Percentiles rank a stretch among this genome's conserved stretches.
These are phyloP conservation scores for Fusarium sp. DNA, from an alignment of 2,329 filamentous ascomycete genomes.

Conservation along the genomic window DNA sequence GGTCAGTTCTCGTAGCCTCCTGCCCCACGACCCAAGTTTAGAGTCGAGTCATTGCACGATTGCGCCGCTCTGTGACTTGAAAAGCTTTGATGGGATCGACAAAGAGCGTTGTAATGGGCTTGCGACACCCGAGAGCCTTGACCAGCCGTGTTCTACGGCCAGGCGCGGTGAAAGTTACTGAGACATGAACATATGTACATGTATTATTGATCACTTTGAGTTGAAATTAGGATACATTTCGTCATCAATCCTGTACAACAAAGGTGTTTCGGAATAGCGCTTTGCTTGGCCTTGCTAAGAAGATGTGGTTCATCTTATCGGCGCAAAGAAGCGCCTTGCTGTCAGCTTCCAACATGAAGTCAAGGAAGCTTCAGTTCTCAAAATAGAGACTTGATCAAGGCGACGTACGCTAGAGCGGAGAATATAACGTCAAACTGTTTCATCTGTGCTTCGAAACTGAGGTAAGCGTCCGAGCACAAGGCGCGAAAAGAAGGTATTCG, in stretches of 20 bases:
- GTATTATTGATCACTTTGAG: background rate
- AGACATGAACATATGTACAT: background rate
- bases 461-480: slow-evolving; percentile 38
- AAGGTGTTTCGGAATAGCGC: slow-evolving; percentile 9
- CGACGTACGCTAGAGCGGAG: slow-evolving; percentile 29
- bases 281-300: background rate
- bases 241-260: background rate
- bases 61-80: slow-evolving; percentile 27
- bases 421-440: slow-evolving; percentile 44
- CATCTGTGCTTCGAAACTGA: slow-evolving; percentile 40
- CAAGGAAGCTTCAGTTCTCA: slow-evolving; percentile 3
- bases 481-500: slow-evolving; percentile 34
- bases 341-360: slow-evolving; percentile 1
- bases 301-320: slow-evolving; percentile 1
- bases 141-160: slow-evolving; percentile 31
- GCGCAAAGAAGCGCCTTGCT: slow-evolving; percentile 29
- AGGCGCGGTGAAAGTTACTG: slow-evolving; percentile 5
- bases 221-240: background rate
- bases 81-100: slow-evolving; percentile 46
- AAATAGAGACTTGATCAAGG: slow-evolving; percentile 6
- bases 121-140: slow-evolving; percentile 42
- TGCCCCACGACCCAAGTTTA: slow-evolving; percentile 29
- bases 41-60: slow-evolving; percentile 33
- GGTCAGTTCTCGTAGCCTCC: slow-evolving; percentile 17
- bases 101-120: slow-evolving; percentile 24